Conservation (phyloP, 176 grass and related monocot species). For the Puccinellia tenuiflora region DNA sequence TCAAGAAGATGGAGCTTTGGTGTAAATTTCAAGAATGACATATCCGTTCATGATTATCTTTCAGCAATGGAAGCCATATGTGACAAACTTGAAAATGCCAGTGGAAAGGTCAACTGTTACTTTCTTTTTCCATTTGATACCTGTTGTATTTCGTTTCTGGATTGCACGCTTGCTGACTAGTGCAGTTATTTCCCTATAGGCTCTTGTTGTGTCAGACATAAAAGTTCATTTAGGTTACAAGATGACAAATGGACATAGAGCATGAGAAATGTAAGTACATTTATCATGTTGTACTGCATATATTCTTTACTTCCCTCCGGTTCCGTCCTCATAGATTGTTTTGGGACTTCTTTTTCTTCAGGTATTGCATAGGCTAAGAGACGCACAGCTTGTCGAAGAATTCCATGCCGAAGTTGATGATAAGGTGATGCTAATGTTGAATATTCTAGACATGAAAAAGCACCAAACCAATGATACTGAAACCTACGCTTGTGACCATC, state of each 20-base stretch:
- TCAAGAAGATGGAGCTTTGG: conserved; percentile 39
- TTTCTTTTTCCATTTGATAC: background rate
- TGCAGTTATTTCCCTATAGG: conserved; percentile 37
- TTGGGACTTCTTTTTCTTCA: conserved; percentile 24
- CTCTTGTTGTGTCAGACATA: conserved; percentile 78
- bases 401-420: conserved; percentile 56
- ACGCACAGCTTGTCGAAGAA: conserved; percentile 71
- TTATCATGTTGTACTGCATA: conserved; percentile 18
- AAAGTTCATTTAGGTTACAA: conserved; percentile 75
- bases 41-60: conserved; percentile 66
- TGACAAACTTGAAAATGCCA: conserved; percentile 81
- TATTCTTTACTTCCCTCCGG: conserved; percentile 21
- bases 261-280: conserved; percentile 76
- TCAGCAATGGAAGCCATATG: conserved; percentile 89
- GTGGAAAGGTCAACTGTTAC: conserved; percentile 51
- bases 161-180: conserved; percentile 25
- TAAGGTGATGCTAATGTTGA: conserved; percentile 40
- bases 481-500: too few relatives aligned
- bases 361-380: conserved; percentile 74
- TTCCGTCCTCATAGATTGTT: conserved; percentile 23
- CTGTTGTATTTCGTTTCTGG: conserved; percentile 14
- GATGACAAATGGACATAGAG: conserved; percentile 59
- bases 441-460: too few relatives aligned
- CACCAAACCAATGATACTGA: too few relatives aligned
- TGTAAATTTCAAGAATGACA: conserved; percentile 48